These are phyloP conservation scores for Articulospora tetracladia DNA, from an alignment of 495 filamentous ascomycete species.

Conservation along the genomic window DNA sequence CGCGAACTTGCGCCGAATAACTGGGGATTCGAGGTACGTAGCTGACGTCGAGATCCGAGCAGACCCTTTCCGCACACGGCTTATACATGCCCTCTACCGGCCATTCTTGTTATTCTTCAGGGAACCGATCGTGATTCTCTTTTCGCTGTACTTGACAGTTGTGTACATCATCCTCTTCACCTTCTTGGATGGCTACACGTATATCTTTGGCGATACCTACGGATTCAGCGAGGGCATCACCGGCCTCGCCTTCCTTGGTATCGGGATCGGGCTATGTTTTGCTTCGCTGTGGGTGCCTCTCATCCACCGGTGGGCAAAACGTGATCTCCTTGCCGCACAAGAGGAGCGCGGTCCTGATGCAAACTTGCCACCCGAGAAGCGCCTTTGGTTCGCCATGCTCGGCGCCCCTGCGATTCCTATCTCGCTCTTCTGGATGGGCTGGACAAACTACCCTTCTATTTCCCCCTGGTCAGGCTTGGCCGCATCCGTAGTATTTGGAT, in stretches of 20 bases:
- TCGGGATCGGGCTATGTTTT: conserved; percentile 50
- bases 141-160: conserved; percentile 57
- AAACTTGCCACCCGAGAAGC: conserved; percentile 45
- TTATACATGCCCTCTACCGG: conserved; percentile 59
- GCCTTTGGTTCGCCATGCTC: conserved; percentile 56
- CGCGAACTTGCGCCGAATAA: conserved; percentile 54
- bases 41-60: conserved; percentile 66
- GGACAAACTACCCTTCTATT: conserved; percentile 47
- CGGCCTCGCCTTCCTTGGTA: conserved; percentile 54
- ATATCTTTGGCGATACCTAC: conserved; percentile 58
- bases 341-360: conserved; percentile 24
- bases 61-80: conserved; percentile 55
- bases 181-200: conserved; percentile 62
- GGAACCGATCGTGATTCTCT: conserved; percentile 70
- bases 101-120: conserved; percentile 63
- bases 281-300: conserved; percentile 44
- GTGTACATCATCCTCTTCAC: conserved; percentile 66
- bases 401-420: conserved; percentile 53
- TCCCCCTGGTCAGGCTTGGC: conserved; percentile 51
- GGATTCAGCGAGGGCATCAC: conserved; percentile 48
- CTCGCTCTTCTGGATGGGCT: conserved; percentile 58
- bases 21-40: conserved; percentile 58
- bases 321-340: conserved; percentile 33
- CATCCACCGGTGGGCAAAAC: conserved; percentile 51
- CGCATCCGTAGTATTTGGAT: conserved; percentile 48